A percentile compares a stretch with the other conserved stretches of the same genome.
Conservation (phyloP, 352 stramenopile species). For the Saprolegnia diclina region DNA sequence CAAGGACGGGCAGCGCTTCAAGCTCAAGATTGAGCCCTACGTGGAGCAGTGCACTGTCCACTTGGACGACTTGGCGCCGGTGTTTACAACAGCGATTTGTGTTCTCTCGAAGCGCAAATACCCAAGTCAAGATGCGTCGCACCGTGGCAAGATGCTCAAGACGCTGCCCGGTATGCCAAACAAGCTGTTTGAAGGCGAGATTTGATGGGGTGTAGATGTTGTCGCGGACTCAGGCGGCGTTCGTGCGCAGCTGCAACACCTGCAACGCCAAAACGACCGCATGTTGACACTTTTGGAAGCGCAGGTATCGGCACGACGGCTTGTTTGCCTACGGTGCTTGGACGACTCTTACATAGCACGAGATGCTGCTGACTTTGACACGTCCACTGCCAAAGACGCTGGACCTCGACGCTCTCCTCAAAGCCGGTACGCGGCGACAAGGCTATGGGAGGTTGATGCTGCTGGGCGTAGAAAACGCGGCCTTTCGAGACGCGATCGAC, state of each 20-base stretch:
- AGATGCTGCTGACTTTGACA: background rate
- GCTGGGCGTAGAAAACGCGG: background rate
- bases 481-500: background rate
- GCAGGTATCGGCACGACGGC: background rate
- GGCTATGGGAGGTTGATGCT: background rate
- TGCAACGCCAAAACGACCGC: slow-evolving; percentile 4
- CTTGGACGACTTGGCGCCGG: slow-evolving; percentile 61
- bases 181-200: background rate
- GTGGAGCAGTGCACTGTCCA: slow-evolving; percentile 79
- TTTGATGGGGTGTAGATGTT: background rate
- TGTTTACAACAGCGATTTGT: slow-evolving; percentile 84
- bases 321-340: background rate
- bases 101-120: slow-evolving; percentile 84
- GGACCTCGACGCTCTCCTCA: slow-evolving; percentile 13
- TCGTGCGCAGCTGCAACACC: background rate
- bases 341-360: background rate
- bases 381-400: background rate
- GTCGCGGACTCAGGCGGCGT: background rate
- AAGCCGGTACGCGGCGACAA: slow-evolving; percentile 1
- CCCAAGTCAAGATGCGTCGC: slow-evolving; percentile 30
- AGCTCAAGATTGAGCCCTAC: slow-evolving; percentile 78
- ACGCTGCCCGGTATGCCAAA: background rate
- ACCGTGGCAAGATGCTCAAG: background rate
- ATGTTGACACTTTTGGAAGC: slow-evolving; percentile 3
- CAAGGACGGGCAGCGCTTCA: slow-evolving; percentile 81